A percentile compares a stretch with the other conserved stretches of the same genome.
phyloP scores from a whole-genome alignment of 1,284 basidiomycete genomes.

The Thelephora terrestris region DNA sequence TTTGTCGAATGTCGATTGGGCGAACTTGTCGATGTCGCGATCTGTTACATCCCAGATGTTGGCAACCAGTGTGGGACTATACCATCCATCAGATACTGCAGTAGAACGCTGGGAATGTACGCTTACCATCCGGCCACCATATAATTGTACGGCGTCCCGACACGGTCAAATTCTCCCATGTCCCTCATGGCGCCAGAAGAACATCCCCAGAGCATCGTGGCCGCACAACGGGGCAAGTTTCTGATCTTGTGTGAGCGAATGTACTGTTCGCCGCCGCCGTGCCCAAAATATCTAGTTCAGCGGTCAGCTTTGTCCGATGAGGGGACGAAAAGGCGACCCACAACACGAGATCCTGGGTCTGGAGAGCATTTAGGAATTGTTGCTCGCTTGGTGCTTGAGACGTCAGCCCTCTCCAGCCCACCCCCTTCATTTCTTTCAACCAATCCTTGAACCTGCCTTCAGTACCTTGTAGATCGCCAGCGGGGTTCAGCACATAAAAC shows the following conservation, averaged over 20 bases:
- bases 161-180: slow-evolving; percentile 88
- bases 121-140: slow-evolving; percentile 93
- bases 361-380: slow-evolving; percentile 66
- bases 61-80: slow-evolving; percentile 83
- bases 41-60: slow-evolving; percentile 99
- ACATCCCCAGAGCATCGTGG: slow-evolving; percentile 98
- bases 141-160: slow-evolving; percentile 89
- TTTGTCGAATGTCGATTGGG: slow-evolving; percentile 74
- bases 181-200: slow-evolving; percentile 84
- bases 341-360: slow-evolving; percentile 75
- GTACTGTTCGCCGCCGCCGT: slow-evolving; percentile 94
- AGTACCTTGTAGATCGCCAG: slow-evolving; percentile 80
- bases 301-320: slow-evolving; percentile 5
- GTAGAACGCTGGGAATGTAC: not conserved
- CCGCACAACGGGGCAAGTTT: slow-evolving; percentile 74
- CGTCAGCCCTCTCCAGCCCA: slow-evolving; percentile 79
- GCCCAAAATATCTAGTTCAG: slow-evolving; percentile 80
- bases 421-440: slow-evolving; percentile 56
- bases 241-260: slow-evolving; percentile 80
- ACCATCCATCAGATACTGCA: not conserved
- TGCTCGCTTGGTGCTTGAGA: slow-evolving; percentile 75
- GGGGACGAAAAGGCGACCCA: slow-evolving; percentile 32
- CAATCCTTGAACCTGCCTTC: slow-evolving; percentile 76
- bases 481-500: slow-evolving; percentile 88
- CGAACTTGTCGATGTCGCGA: slow-evolving; percentile 90